These are phyloP conservation scores for Kregervanrija pseudodelftensis DNA, from an alignment of 805 yeast genomes.

Conservation along the genomic window DNA sequence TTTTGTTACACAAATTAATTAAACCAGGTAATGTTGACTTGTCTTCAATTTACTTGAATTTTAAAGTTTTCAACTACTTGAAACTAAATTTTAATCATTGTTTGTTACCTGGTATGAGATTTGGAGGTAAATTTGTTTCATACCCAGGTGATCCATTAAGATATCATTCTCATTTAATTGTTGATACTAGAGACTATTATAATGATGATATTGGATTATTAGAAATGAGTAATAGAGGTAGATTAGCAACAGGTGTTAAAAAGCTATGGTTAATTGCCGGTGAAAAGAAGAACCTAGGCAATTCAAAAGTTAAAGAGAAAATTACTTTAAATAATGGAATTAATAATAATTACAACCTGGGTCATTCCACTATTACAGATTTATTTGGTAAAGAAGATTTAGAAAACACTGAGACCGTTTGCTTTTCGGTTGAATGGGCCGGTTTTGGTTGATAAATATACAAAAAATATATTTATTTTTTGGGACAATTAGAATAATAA, in stretches of 20 bases:
- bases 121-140: constrained; percentile 83
- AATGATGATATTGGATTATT: constrained; percentile 49
- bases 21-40: not conserved
- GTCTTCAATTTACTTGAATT: constrained; percentile 12
- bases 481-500: no score
- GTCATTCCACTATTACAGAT: not conserved
- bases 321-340: not conserved
- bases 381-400: not conserved
- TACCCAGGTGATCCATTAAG: constrained; percentile 94
- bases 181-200: constrained; percentile 41
- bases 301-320: not conserved
- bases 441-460: constrained; percentile 42
- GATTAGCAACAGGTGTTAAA: constrained; percentile 89
- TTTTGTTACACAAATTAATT: no score
- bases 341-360: constrained; percentile 10
- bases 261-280: constrained; percentile 67
- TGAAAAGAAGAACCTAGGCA: constrained; percentile 2
- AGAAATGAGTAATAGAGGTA: constrained; percentile 73
- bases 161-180: constrained; percentile 81
- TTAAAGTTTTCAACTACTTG: constrained; percentile 15
- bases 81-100: constrained; percentile 31
- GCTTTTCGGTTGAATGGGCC: constrained; percentile 89
- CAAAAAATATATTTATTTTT: no score
- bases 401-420: constrained; percentile 27
- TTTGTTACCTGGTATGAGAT: constrained; percentile 77